phyloP scores from a whole-genome alignment of 1,284 basidiomycete genomes.

The Sanghuangporus weigelae region DNA sequence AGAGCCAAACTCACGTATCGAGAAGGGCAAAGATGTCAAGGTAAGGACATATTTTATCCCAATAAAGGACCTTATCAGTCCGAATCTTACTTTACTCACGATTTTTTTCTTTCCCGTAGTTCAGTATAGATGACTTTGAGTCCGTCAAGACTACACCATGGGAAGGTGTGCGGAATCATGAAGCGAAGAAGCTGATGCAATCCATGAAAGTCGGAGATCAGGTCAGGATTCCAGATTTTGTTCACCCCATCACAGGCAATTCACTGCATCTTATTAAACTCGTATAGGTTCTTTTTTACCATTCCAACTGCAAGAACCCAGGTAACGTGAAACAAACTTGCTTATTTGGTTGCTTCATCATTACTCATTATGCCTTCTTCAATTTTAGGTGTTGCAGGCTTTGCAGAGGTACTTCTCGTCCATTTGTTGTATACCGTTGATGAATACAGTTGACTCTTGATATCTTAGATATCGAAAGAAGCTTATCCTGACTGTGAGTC shows the following conservation, averaged over 20 bases:
- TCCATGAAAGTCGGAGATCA: slow-evolving; percentile 84
- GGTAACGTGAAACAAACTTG: slow-evolving; percentile 36
- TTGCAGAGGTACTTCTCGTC: slow-evolving; percentile 59
- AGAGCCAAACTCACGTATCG: slow-evolving; percentile 82
- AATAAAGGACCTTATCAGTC: background rate
- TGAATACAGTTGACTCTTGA: slow-evolving; percentile 9
- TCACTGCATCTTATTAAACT: slow-evolving; percentile 8
- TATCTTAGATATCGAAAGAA: slow-evolving; percentile 64
- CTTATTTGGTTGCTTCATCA: background rate
- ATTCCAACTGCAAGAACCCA: slow-evolving; percentile 89
- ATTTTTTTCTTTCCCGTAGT: slow-evolving; percentile 41
- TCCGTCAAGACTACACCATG: slow-evolving; percentile 69
- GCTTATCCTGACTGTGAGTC: slow-evolving; percentile 85
- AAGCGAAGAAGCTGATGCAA: slow-evolving; percentile 91
- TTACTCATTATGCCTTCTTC: no score
- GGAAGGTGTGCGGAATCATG: slow-evolving; percentile 91
- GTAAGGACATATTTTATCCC: slow-evolving; percentile 34
- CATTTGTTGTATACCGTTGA: background rate
- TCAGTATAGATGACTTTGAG: slow-evolving; percentile 89
- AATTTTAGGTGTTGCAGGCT: slow-evolving; percentile 69
- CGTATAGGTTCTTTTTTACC: slow-evolving; percentile 72
- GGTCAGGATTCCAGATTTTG: slow-evolving; percentile 34
- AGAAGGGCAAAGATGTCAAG: slow-evolving; percentile 89
- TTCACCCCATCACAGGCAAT: background rate
- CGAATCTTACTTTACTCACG: background rate